phyloP scores from a whole-genome alignment of 768 basidiomycete genomes.

The Suillus decipiens region DNA sequence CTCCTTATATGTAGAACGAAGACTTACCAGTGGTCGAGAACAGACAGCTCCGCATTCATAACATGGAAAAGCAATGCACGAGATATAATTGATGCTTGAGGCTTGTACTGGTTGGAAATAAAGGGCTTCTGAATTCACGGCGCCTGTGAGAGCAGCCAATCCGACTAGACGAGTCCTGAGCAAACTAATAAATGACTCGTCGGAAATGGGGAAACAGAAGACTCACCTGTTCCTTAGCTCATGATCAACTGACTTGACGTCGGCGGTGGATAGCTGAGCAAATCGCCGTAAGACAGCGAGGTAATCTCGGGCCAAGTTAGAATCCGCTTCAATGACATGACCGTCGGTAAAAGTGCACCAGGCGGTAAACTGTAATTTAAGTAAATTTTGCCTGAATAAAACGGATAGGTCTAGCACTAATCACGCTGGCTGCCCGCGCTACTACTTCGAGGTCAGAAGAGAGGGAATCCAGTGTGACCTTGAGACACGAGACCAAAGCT shows the following conservation, averaged over 20 bases:
- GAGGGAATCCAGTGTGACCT: conserved; percentile 53
- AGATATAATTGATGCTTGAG: conserved; percentile 71
- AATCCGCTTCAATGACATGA: conserved; percentile 77
- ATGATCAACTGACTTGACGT: conserved; percentile 52
- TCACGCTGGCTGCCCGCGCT: conserved; percentile 78
- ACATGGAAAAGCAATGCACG: conserved; percentile 71
- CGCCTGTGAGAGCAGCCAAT: conserved; percentile 78
- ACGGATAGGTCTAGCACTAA: conserved; percentile 40
- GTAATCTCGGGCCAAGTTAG: conserved; percentile 67
- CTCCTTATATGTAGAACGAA: background rate
- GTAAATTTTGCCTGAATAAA: background rate
- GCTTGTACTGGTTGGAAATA: conserved; percentile 69
- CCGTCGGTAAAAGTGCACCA: conserved; percentile 94
- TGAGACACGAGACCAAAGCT: conserved; percentile 66
- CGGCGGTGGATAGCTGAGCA: conserved; percentile 55
- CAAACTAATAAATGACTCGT: background rate
- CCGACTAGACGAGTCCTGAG: conserved; percentile 82
- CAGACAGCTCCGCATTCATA: conserved; percentile 57
- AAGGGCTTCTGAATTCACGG: conserved; percentile 81
- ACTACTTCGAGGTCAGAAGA: conserved; percentile 72
- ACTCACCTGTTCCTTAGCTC: conserved; percentile 76
- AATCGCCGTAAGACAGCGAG: conserved; percentile 67
- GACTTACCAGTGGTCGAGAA: conserved; percentile 67
- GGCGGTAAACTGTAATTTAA: conserved; percentile 68
- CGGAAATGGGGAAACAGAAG: background rate